Evolutionary conservation across 768 basidiomycete genomes (phyloP).

Genomic region (Chalciporus pseudorubinellus): DNA sequence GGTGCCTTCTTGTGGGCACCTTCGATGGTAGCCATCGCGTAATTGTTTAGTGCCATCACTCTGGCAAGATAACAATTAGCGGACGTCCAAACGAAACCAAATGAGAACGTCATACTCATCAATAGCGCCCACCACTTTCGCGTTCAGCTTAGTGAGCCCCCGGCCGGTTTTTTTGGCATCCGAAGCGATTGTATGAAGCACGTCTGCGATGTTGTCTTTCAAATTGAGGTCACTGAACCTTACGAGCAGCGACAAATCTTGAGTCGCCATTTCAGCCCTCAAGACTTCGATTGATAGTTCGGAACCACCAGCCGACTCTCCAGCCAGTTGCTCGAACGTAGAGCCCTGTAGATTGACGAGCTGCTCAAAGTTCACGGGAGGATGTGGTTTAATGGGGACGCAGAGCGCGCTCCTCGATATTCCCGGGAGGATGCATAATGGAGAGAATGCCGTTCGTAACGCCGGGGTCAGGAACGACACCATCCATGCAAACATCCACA

Average conservation of each 20-base stretch:
- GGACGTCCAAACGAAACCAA: not conserved
- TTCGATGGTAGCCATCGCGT: slow-evolving; percentile 60
- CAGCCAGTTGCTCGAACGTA: slow-evolving; percentile 61
- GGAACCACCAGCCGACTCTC: slow-evolving; percentile 56
- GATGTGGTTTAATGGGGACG: slow-evolving; percentile 14
- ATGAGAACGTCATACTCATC: slow-evolving; percentile 53
- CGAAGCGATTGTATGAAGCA: slow-evolving; percentile 51
- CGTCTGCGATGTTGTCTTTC: slow-evolving; percentile 53
- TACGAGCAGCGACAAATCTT: slow-evolving; percentile 63
- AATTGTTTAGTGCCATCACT: slow-evolving; percentile 72
- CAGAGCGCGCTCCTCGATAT: slow-evolving; percentile 51
- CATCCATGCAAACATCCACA: slow-evolving; percentile 50
- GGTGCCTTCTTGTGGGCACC: slow-evolving; percentile 29
- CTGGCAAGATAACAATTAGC: slow-evolving; percentile 33
- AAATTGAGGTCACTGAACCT: slow-evolving; percentile 59
- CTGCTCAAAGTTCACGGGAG: slow-evolving; percentile 56
- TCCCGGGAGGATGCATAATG: slow-evolving; percentile 62
- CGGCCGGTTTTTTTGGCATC: slow-evolving; percentile 61
- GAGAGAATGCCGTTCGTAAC: slow-evolving; percentile 48
- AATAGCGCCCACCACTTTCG: slow-evolving; percentile 71
- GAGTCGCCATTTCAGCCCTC: slow-evolving; percentile 75
- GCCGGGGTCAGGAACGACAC: slow-evolving; percentile 40
- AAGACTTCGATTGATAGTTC: slow-evolving; percentile 66
- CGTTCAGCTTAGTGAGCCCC: slow-evolving; percentile 58
- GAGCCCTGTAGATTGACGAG: slow-evolving; percentile 59